These are phyloP conservation scores for Cyclotella choctawhatcheeana DNA, from an alignment of 108 stramenopile species.

Conservation along the genomic window DNA sequence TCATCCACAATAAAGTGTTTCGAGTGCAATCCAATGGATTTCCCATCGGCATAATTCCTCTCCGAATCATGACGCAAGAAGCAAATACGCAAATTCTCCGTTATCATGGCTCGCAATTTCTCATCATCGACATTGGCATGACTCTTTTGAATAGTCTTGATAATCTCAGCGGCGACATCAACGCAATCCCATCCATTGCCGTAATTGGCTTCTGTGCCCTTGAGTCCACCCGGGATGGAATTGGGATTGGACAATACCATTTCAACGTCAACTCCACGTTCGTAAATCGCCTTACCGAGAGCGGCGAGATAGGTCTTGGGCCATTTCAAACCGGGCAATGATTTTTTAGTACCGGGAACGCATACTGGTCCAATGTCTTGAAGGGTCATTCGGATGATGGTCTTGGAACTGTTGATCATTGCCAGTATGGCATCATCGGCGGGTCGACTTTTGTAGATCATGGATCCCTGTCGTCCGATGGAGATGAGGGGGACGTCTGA, in stretches of 20 bases:
- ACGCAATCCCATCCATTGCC: constrained; percentile 71
- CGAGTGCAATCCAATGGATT: constrained; percentile 57
- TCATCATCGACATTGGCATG: constrained; percentile 39
- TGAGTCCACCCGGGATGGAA: constrained; percentile 49
- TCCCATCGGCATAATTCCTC: constrained; percentile 42
- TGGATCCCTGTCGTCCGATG: constrained; percentile 45
- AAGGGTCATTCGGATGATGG: constrained; percentile 47
- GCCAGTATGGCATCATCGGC: constrained; percentile 58
- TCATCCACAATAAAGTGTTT: constrained; percentile 62
- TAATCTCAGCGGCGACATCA: constrained; percentile 65
- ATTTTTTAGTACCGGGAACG: constrained; percentile 44
- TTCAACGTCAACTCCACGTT: constrained; percentile 49
- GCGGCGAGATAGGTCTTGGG: constrained; percentile 42
- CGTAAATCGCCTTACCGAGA: constrained; percentile 44
- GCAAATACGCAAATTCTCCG: constrained; percentile 50
- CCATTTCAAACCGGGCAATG: constrained; percentile 48
- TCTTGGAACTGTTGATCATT: constrained; percentile 53
- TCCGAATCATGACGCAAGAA: constrained; percentile 43
- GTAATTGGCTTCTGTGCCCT: constrained; percentile 58
- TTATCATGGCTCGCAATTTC: constrained; percentile 37
- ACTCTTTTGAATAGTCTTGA: constrained; percentile 48
- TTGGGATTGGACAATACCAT: constrained; percentile 52
- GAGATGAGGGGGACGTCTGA: constrained; percentile 44
- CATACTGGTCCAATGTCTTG: constrained; percentile 59
- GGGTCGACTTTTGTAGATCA: constrained; percentile 29